phyloP scores from a whole-genome alignment of 192 early-diverging fungal species.

The Piromyces sp. region DNA sequence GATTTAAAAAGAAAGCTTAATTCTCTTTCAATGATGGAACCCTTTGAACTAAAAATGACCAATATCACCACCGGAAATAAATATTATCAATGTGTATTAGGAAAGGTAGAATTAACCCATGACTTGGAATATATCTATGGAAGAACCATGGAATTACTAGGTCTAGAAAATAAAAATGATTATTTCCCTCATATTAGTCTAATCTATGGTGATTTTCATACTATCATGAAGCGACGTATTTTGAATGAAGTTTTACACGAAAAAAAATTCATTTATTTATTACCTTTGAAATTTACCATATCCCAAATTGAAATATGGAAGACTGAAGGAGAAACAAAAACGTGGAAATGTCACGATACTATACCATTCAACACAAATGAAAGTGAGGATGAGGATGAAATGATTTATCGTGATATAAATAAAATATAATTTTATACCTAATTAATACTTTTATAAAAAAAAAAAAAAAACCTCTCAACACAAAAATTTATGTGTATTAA shows the following conservation, averaged over 20 bases:
- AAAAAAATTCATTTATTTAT: not conserved
- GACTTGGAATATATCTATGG: not conserved
- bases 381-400: not conserved
- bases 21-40: not conserved
- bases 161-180: not conserved
- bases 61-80: not conserved
- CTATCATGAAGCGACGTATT: not conserved
- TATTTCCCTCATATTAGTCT: not conserved
- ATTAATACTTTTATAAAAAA: slow-evolving; percentile 4
- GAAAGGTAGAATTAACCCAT: not conserved
- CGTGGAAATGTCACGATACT: not conserved
- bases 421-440: slow-evolving; percentile 7
- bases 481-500: too few species aligned
- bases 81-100: not conserved
- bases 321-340: not conserved
- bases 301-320: not conserved
- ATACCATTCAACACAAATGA: not conserved
- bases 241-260: not conserved
- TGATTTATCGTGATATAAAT: too few species aligned
- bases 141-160: not conserved
- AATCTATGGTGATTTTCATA: not conserved
- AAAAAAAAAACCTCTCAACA: slow-evolving; percentile 2
- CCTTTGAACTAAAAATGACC: not conserved
- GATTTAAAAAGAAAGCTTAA: not conserved
- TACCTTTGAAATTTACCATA: not conserved